phyloP scores from a whole-genome alignment of 2,329 filamentous ascomycete genomes.

The Cordyceps javanica region DNA sequence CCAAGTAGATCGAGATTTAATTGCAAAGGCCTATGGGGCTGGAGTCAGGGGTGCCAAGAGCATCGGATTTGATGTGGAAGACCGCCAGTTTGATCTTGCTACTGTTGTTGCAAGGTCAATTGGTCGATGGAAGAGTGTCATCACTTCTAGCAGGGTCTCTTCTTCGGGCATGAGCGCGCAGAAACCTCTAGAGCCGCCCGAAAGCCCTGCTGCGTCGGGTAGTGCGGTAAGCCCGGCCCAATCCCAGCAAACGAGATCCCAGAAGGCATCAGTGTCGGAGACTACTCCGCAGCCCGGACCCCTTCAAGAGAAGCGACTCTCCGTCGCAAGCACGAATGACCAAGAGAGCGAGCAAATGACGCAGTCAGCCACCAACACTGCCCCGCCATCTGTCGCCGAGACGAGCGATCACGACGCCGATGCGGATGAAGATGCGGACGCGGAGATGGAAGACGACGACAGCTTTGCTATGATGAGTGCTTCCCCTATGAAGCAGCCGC shows the following conservation, averaged over 20 bases:
- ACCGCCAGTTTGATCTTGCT: conserved; percentile 46
- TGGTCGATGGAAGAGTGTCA: conserved; percentile 56
- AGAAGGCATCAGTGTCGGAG: conserved; percentile 17
- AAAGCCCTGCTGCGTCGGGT: conserved; percentile 14
- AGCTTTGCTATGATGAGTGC: conserved; percentile 45
- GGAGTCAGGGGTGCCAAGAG: conserved; percentile 32
- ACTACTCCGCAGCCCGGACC: conserved; percentile 17
- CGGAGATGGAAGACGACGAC: conserved; percentile 55
- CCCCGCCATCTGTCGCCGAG: conserved; percentile 38
- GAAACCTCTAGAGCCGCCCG: conserved; percentile 36
- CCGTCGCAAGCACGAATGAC: conserved; percentile 30
- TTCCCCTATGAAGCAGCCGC: conserved; percentile 30
- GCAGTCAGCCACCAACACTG: conserved; percentile 27
- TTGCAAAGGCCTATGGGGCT: conserved; percentile 42
- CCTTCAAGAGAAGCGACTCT: conserved; percentile 22
- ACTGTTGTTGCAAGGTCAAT: conserved; percentile 49
- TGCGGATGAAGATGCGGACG: conserved; percentile 14
- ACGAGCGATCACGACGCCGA: conserved; percentile 32
- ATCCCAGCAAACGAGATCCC: conserved; percentile 17
- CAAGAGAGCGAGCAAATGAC: conserved; percentile 29
- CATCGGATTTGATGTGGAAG: conserved; percentile 43
- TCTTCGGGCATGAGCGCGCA: conserved; percentile 44
- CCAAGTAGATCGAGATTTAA: conserved; percentile 42
- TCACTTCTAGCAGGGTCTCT: conserved; percentile 42
- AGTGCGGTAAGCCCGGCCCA: conserved; percentile 16